A percentile compares a stretch with the other conserved stretches of the same genome.
These are phyloP conservation scores for Isatis lusitanica DNA, from an alignment of 441 rosid genomes.

Conservation along the genomic window DNA sequence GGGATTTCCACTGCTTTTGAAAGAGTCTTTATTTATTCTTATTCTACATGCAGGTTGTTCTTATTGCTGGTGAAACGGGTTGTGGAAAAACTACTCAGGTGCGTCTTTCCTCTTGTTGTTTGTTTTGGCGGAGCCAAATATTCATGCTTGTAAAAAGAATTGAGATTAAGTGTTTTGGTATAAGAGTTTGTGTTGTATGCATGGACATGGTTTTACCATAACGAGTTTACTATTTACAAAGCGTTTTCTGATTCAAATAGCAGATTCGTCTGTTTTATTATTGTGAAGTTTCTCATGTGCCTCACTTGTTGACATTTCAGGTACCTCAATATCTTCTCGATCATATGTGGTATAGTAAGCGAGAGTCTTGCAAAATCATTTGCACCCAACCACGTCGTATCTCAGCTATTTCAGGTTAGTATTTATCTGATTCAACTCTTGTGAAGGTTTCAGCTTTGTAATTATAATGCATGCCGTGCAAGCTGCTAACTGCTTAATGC, in stretches of 20 bases:
- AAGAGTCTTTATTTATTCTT: conserved; percentile 3
- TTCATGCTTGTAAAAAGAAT: conserved; percentile 1
- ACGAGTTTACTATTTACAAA: neutral
- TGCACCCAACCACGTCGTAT: conserved; percentile 98
- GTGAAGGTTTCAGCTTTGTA: conserved; percentile 1
- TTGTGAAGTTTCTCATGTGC: conserved; percentile 9
- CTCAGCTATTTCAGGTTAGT: conserved; percentile 81
- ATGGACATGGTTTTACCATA: neutral
- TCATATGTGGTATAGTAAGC: conserved; percentile 65
- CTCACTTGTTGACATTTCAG: conserved; percentile 40
- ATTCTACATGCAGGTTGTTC: conserved; percentile 63
- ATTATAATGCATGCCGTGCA: neutral
- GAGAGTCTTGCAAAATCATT: conserved; percentile 78
- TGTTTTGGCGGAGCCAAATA: conserved; percentile 8
- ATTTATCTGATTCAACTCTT: conserved; percentile 8
- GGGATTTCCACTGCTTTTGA: neutral
- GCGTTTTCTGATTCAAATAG: neutral
- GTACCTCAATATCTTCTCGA: conserved; percentile 90
- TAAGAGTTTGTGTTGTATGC: neutral
- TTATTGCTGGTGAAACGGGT: conserved; percentile 91
- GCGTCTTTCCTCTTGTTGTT: conserved; percentile 24
- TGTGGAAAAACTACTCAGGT: conserved; percentile 99
- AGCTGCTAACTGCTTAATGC: conserved; percentile 5
- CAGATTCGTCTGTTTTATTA: neutral
- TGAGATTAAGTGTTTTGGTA: neutral